Evolutionary conservation across 495 filamentous ascomycete species (phyloP).

Genomic region (Astrothelium macrocarpum): DNA sequence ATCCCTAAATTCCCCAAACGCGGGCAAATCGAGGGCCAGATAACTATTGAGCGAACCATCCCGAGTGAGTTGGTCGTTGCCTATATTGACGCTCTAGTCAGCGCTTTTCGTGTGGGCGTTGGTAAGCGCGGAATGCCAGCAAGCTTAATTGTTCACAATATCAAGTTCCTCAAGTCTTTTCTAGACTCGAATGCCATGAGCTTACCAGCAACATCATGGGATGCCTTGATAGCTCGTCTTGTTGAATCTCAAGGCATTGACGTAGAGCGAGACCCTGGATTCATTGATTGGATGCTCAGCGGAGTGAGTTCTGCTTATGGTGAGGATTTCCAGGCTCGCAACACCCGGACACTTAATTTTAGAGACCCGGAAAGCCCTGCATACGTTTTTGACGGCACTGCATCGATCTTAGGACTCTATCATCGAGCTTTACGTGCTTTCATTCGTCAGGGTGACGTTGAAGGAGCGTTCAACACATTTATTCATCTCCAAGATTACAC

Average conservation of each 20-base stretch:
- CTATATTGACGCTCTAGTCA: constrained; percentile 44
- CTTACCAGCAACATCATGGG: constrained; percentile 32
- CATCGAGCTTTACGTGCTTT: constrained; percentile 25
- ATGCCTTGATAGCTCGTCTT: constrained; percentile 43
- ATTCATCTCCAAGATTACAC: constrained; percentile 24
- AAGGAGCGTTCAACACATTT: constrained; percentile 24
- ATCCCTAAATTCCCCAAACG: constrained; percentile 1
- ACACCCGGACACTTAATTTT: constrained; percentile 7
- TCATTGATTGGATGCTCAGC: constrained; percentile 34
- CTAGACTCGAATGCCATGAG: constrained; percentile 27
- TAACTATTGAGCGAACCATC: constrained; percentile 36
- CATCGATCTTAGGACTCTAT: constrained; percentile 24
- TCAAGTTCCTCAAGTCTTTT: constrained; percentile 28
- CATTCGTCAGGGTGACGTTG: constrained; percentile 21
- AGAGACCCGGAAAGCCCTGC: constrained; percentile 6
- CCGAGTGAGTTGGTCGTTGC: constrained; percentile 49
- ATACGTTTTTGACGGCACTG: constrained; percentile 30
- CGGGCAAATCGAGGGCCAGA: not conserved
- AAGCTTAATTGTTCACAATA: constrained; percentile 15
- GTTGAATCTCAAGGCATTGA: constrained; percentile 40
- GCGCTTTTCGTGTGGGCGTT: constrained; percentile 27
- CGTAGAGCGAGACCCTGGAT: constrained; percentile 32
- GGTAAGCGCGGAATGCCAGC: constrained; percentile 24
- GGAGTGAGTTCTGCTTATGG: constrained; percentile 29
- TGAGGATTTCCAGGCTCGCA: constrained; percentile 19